Conservation (phyloP, 352 stramenopile genomes). For the Pythium coloratum region DNA sequence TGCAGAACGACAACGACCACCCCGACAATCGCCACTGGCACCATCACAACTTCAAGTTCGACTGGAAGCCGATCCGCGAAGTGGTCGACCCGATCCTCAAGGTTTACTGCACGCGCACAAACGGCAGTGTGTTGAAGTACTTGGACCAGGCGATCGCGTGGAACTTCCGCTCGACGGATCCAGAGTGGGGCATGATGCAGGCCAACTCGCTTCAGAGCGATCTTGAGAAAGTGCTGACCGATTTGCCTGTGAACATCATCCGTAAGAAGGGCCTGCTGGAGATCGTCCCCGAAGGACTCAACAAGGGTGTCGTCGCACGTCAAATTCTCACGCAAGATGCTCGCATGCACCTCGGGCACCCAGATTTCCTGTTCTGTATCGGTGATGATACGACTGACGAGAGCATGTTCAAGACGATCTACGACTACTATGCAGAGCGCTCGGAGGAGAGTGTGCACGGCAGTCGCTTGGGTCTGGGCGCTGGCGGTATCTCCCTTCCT, state of each 20-base stretch:
- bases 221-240: conserved; percentile 73
- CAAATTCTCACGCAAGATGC: conserved; percentile 92
- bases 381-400: conserved; percentile 97
- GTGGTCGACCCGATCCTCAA: conserved; percentile 92
- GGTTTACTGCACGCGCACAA: conserved; percentile 95
- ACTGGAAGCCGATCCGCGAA: conserved; percentile 92
- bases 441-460: conserved; percentile 82
- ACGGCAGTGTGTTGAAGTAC: conserved; percentile 93
- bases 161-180: conserved; percentile 97
- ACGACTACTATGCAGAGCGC: conserved; percentile 89
- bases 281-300: conserved; percentile 93
- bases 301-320: conserved; percentile 96
- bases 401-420: conserved; percentile 96
- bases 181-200: conserved; percentile 96
- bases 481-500: conserved; percentile 11
- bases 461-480: conserved; percentile 22
- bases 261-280: conserved; percentile 93
- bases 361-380: conserved; percentile 96
- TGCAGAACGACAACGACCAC: conserved; percentile 19
- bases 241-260: conserved; percentile 75
- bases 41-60: conserved; percentile 80
- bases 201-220: conserved; percentile 92
- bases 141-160: conserved; percentile 95
- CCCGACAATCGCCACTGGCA: conserved; percentile 61
- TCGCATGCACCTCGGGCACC: conserved; percentile 66